Base-by-base conservation (phyloP, 176 grass and related monocot genomes). In the Rhynchospora pubera region DNA sequence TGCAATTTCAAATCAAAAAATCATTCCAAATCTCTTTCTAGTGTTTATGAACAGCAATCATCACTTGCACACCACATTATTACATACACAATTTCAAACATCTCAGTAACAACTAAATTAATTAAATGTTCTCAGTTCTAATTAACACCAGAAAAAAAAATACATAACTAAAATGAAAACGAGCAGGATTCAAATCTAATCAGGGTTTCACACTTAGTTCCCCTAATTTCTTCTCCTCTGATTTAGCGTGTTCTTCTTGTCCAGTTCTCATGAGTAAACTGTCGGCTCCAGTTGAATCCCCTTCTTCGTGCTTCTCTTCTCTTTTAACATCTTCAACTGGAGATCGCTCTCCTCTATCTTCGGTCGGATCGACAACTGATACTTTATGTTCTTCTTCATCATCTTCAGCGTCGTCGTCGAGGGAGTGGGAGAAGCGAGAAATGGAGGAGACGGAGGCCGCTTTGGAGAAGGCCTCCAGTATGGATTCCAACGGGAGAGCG, bases 401-500 rank as follows among this genome's bases (percentile, higher is more conserved):
- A 1, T 63, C 64, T 0, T 81, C 90, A 0, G 67, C 65, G 42
- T 67, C 83, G 19, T 86, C 83, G 50, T 57, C 57, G 50, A 80
- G 43, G 76, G 62, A 8, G 79, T 70, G 4, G 34, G 56, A 85
- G 52, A 42, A 16, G 82, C 84, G 62, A 19, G 82, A 86, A 81
- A 84, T 79, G 62, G 83, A 83, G 48, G 88, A 78, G 62, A 79
- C 66, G 79, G 23, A 65, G 43, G 88, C 85, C 57, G 95, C 90
- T 59, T 86, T 90, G 63, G 88, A 86, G 88, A 97, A 93, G 30
- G 92, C 95, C 86, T 94, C 79, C 32, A 90, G 87, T 56, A 97
- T 93, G 73, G 92, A 94, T 15, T 94, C 92, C n/a, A 86, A 87
- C 7, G 90, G 92, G n/a, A 94, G 91, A 1, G 92, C 92, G 65